Evolutionary conservation across 345 rosid species (phyloP), one percentile per base, ranked within the genome.

Genomic region (Isatis tinctoria): DNA sequence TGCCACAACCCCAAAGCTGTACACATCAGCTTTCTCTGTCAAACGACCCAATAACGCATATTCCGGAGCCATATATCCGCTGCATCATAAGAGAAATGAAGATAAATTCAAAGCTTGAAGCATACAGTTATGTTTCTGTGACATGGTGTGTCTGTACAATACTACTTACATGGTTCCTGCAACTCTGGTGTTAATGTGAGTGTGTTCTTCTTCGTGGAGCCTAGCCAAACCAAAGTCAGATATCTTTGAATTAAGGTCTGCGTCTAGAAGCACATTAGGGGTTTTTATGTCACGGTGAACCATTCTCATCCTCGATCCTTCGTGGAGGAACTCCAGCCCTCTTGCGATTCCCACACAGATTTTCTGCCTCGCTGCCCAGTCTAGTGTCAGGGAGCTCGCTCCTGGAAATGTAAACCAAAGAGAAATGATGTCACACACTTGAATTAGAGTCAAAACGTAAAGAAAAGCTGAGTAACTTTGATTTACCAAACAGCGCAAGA

Each of bases 171-270:
- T 74, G 51, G 94, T 89, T 69, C 92, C 92, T 2, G 87, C 95
- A 54, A 89, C 45, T 69, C 77, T 77, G 40, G 91, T 87, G 75
- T 79, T 87, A 51, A 89, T 78, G 62, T 84, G 91, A 40, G 81
- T 80, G 49, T 85, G 77, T 8, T 83, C 91, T 58, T 62, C 85
- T 32, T 81, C 86, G 6, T 82, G 39, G 44, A 84, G 86, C 76
- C 82, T 84, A 65, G 95, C 91, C 77, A 89, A 68, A 9, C 91
- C 95, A 63, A 87, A 89, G 62, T 89, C 95, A 0, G 91, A 89
- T 72, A 89, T 89, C 59, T 84, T 89, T 5, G 95, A 80, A 65
- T 84, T 89, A 3, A 87, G 70, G 51, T 84, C 67, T 0, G 10
- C 51, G 30, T 89, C 88, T 22, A 89, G 83, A 20, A 87, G 84